Percentiles rank a stretch among this genome's conserved stretches.
Conservation (phyloP, 768 basidiomycete genomes). For the Tremella mesenterica region DNA sequence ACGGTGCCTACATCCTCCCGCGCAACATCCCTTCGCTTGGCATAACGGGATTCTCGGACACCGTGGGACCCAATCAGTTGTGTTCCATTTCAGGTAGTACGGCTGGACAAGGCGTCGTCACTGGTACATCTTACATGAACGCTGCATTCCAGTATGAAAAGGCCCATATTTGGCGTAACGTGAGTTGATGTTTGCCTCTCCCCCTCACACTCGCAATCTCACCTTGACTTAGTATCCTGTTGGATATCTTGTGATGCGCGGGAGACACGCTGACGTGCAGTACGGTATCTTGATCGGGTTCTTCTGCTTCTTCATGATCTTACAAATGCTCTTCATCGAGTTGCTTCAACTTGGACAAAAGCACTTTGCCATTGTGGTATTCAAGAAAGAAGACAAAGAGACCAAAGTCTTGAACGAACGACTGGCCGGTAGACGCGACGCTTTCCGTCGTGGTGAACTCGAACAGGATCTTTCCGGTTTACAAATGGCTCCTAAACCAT, state of each 20-base stretch:
- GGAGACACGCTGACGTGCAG: conserved; percentile 54
- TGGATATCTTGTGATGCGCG: conserved; percentile 25
- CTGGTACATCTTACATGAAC: conserved; percentile 56
- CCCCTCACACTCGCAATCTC: too few species aligned
- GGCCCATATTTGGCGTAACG: conserved; percentile 42
- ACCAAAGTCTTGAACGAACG: conserved; percentile 47
- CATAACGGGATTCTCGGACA: conserved; percentile 28
- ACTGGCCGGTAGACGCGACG: conserved; percentile 50
- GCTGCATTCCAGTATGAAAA: conserved; percentile 47
- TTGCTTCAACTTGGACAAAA: conserved; percentile 28
- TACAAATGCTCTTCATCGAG: conserved; percentile 55
- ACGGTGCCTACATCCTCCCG: conserved; percentile 35
- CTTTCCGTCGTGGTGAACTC: conserved; percentile 41
- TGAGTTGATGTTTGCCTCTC: too few species aligned
- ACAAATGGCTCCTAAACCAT: conserved; percentile 49
- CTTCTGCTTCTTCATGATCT: conserved; percentile 59
- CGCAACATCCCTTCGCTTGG: conserved; percentile 27
- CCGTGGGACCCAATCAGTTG: conserved; percentile 52
- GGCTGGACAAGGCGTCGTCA: conserved; percentile 53
- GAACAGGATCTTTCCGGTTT: conserved; percentile 48
- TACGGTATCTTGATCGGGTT: conserved; percentile 65
- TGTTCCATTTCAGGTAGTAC: conserved; percentile 66
- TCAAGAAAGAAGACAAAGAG: conserved; percentile 53
- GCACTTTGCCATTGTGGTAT: conserved; percentile 50
- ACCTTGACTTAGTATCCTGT: too few species aligned